Evolutionary conservation across 352 stramenopile species (phyloP).

Genomic region (Phytopythium ostracodes): DNA sequence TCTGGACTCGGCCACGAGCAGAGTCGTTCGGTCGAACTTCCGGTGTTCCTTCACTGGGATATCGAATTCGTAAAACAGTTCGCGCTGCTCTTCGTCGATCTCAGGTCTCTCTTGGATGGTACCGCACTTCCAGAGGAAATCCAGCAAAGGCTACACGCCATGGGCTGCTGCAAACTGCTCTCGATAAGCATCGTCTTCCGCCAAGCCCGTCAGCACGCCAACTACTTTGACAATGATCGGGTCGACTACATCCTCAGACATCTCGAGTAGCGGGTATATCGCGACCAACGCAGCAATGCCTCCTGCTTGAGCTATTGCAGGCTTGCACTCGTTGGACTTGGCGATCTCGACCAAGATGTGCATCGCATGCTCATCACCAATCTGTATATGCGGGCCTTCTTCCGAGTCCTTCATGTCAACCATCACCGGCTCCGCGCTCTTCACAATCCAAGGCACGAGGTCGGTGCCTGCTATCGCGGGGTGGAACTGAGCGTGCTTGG

Average conservation of each 20-base stretch:
- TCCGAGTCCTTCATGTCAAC: not conserved
- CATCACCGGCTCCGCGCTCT: not conserved
- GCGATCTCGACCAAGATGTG: not conserved
- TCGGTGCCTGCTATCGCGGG: not conserved
- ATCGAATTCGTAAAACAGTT: no score
- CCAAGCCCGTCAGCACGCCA: not conserved
- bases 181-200: not conserved
- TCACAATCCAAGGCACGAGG: not conserved
- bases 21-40: not conserved
- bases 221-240: not conserved
- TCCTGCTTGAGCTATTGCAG: not conserved
- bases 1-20: not conserved
- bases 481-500: not conserved
- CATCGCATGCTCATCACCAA: not conserved
- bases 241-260: not conserved
- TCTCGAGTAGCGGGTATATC: not conserved
- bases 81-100: no score
- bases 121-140: conserved; percentile 3
- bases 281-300: not conserved
- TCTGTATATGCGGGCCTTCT: not conserved
- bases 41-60: not conserved
- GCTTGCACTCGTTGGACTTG: not conserved
- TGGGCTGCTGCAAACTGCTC: not conserved
- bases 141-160: not conserved
- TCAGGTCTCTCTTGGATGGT: no score